Evolutionary conservation across 2,329 filamentous ascomycete species (phyloP).

Genomic region (Colletotrichum kahawae): DNA sequence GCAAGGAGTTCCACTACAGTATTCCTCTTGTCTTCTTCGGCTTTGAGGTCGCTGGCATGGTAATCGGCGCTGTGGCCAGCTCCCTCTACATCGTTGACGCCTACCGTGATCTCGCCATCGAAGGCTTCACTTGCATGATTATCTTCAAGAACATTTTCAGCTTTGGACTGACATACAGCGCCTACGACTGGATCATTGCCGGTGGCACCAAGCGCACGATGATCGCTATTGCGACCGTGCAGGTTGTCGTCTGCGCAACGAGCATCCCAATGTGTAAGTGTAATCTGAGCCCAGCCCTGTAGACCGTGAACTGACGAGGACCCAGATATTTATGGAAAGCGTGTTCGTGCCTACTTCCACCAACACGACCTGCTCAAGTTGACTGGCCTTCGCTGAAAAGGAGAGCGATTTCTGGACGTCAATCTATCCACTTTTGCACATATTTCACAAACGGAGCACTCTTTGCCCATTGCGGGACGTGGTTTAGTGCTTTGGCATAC

Average conservation of each 20-base stretch:
- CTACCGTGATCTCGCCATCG: slow-evolving; percentile 83
- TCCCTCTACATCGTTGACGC: slow-evolving; percentile 92
- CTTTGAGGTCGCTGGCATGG: slow-evolving; percentile 87
- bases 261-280: slow-evolving; percentile 81
- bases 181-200: slow-evolving; percentile 80
- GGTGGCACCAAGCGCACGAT: slow-evolving; percentile 69
- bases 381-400: slow-evolving; percentile 35
- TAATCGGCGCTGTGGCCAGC: slow-evolving; percentile 85
- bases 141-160: slow-evolving; percentile 96
- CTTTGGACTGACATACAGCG: slow-evolving; percentile 82
- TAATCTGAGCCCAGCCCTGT: neutral
- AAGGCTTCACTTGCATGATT: slow-evolving; percentile 87
- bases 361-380: slow-evolving; percentile 73
- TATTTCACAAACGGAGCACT: neutral
- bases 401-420: neutral
- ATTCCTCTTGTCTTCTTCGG: slow-evolving; percentile 83
- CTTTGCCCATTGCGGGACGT: neutral
- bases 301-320: neutral
- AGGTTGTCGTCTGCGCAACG: slow-evolving; percentile 76
- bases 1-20: slow-evolving; percentile 68
- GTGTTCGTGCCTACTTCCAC: slow-evolving; percentile 75
- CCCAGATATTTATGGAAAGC: slow-evolving; percentile 79
- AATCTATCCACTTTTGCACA: neutral
- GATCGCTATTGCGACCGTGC: slow-evolving; percentile 74
- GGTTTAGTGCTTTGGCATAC: neutral